Base-by-base conservation (phyloP, 768 basidiomycete species). In the Mrakia frigida region DNA sequence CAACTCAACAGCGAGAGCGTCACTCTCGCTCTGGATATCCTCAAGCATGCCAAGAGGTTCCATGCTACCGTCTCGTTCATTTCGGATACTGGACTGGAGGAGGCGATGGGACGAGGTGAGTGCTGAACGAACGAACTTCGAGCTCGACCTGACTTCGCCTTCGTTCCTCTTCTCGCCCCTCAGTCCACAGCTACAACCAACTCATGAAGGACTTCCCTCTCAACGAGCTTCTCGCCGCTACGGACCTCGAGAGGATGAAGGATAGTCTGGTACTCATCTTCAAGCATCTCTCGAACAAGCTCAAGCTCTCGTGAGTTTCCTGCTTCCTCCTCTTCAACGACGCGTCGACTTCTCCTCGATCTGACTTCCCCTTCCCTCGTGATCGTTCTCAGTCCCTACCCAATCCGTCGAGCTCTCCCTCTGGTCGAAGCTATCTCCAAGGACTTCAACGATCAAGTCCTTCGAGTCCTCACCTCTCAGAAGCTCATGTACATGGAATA, bases 151-250 rank as follows among this genome's bases (percentile, higher is more conserved):
- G 25, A 23, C 37, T 6, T 68, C 3, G 4, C 2, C 46, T 16
- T 43, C 65, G n/a, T 39, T 63, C 9, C 0, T 35, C 43, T 52
- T 35, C 70, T 31, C 31, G 2, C 9, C 28, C 28, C 14, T 9
- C 79, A 93, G 96, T 98, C 16, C 94, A 95, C 86, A 98, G 97
- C 83, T 96, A 98, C 86, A 98, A 99, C 81, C 90, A 92, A 78
- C 87, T 98, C 75, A 98, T 99, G 97, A 97, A 96, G 84, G 97
- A 99, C 82, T 98, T 98, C 80, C 97, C 97, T 0, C 86, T 99
- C 39, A 97, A 99, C 82, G 96, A 98, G 81, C 89, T 98, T 28
- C 87, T 99, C 37, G 93, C 95, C 13, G 94, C 97, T 0, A 97
- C 97, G 3, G 97, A 98, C 83, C 88, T 98, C 1, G 91, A 92